Conservation (phyloP, 129 eudicot genomes). For the Centella asiatica region DNA sequence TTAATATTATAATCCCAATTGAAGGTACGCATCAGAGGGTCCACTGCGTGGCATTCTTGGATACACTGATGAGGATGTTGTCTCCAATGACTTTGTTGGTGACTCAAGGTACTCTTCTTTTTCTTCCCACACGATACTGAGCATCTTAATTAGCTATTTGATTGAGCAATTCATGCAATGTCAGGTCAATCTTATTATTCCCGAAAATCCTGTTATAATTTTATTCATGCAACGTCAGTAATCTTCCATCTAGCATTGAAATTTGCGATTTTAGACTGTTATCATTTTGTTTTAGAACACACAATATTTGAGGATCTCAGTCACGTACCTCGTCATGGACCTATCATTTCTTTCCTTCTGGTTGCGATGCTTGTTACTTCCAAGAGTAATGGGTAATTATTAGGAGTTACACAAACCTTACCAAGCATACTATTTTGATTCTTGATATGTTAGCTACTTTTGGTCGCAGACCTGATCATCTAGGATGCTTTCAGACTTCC, state of each 20-base stretch:
- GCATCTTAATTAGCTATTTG: neutral
- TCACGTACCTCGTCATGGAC: neutral
- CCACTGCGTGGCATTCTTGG: slow-evolving; percentile 86
- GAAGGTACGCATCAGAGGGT: slow-evolving; percentile 89
- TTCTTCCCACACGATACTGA: neutral
- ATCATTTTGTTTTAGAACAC: neutral
- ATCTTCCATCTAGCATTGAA: neutral
- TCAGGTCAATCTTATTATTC: neutral
- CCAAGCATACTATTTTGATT: neutral
- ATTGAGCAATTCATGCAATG: neutral
- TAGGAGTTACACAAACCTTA: neutral
- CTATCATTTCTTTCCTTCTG: neutral
- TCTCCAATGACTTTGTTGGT: slow-evolving; percentile 93
- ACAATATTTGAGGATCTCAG: neutral
- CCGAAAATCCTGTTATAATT: neutral
- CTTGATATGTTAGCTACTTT: no score
- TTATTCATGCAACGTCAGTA: neutral
- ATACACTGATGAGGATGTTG: slow-evolving; percentile 93
- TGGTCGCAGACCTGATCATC: neutral
- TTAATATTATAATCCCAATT: slow-evolving; percentile 5
- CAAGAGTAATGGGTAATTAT: neutral
- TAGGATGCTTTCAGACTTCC: neutral
- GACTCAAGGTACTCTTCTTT: slow-evolving; percentile 57
- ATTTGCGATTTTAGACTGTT: neutral
- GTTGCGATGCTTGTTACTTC: neutral